phyloP scores from a whole-genome alignment of 2,329 filamentous ascomycete species.

The Aspergillus tanneri region DNA sequence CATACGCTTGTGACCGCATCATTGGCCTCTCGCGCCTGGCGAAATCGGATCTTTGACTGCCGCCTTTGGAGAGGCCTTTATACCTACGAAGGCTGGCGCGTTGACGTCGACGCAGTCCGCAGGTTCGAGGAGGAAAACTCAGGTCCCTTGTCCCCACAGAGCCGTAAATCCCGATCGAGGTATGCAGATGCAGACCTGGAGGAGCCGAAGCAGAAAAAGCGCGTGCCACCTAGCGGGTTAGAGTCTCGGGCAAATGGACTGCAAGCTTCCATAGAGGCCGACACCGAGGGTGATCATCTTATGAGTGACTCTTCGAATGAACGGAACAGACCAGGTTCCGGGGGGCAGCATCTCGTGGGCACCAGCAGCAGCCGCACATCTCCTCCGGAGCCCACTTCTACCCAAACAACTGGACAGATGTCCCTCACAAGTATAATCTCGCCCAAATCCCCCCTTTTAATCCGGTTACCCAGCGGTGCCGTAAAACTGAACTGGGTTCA shows the following conservation, averaged over 20 bases:
- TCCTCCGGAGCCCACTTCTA: slow-evolving; percentile 8
- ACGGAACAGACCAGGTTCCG: slow-evolving; percentile 13
- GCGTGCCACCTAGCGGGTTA: slow-evolving; percentile 48
- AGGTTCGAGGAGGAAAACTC: slow-evolving; percentile 61
- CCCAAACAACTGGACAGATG: slow-evolving; percentile 13
- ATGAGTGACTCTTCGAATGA: slow-evolving; percentile 43
- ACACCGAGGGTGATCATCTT: slow-evolving; percentile 43
- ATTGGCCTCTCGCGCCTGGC: slow-evolving; percentile 77
- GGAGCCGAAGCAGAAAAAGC: slow-evolving; percentile 55
- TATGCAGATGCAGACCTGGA: slow-evolving; percentile 50
- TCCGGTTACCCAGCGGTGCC: slow-evolving; percentile 34
- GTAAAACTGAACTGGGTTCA: slow-evolving; percentile 84
- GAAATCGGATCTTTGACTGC: slow-evolving; percentile 74
- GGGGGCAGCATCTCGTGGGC: slow-evolving; percentile 19
- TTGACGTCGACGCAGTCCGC: slow-evolving; percentile 64
- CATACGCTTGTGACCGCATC: slow-evolving; percentile 76
- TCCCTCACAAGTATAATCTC: slow-evolving; percentile 19
- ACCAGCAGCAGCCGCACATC: slow-evolving; percentile 14
- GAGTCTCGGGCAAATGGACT: slow-evolving; percentile 32
- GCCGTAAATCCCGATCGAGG: slow-evolving; percentile 49
- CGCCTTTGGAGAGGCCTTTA: slow-evolving; percentile 86
- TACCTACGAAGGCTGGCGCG: slow-evolving; percentile 79
- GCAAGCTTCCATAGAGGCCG: slow-evolving; percentile 20
- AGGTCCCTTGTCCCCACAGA: slow-evolving; percentile 36
- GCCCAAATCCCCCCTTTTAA: slow-evolving; percentile 34